phyloP scores from a whole-genome alignment of 805 yeast genomes.

The Lipomyces lipofer region DNA sequence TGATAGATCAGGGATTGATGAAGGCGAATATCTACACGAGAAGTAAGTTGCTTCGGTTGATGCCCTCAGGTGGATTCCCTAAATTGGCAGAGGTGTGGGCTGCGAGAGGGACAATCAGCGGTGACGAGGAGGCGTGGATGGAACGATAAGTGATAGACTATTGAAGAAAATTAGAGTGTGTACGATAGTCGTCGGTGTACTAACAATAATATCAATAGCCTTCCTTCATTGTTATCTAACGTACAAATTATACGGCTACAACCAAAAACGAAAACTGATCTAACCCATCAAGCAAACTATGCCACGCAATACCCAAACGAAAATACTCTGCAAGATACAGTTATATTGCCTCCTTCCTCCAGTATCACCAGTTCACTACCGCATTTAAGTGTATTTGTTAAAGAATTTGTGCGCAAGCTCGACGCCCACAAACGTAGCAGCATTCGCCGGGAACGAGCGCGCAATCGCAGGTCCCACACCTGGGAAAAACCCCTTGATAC shows the following conservation, averaged over 20 bases:
- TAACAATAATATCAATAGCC: too few species aligned
- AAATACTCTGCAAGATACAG: too few species aligned
- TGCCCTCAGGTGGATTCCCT: conserved; percentile 26
- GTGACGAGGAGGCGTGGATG: conserved; percentile 31
- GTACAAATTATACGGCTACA: too few species aligned
- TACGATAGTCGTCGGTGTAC: too few species aligned
- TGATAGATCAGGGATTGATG: conserved; percentile 41
- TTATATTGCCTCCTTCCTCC: too few species aligned
- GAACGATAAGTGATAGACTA: conserved; percentile 11
- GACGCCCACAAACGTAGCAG: conserved; percentile 97
- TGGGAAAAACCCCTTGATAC: conserved; percentile 91
- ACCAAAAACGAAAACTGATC: too few species aligned
- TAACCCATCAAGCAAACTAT: too few species aligned
- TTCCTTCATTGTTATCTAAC: too few species aligned
- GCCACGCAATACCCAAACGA: too few species aligned
- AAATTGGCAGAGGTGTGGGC: conserved; percentile 21
- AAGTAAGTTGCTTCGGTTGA: conserved; percentile 19
- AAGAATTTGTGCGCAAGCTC: conserved; percentile 62
- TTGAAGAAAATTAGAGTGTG: too few species aligned
- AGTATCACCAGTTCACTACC: too few species aligned
- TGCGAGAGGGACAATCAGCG: conserved; percentile 7
- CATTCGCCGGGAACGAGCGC: conserved; percentile 96
- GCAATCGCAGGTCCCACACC: conserved; percentile 95
- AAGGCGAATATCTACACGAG: conserved; percentile 40
- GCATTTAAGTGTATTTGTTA: conserved; percentile 24